A percentile compares a stretch with the other conserved stretches of the same genome.
Conservation (phyloP, 2,329 filamentous ascomycete species). For the Penicillium sp. region DNA sequence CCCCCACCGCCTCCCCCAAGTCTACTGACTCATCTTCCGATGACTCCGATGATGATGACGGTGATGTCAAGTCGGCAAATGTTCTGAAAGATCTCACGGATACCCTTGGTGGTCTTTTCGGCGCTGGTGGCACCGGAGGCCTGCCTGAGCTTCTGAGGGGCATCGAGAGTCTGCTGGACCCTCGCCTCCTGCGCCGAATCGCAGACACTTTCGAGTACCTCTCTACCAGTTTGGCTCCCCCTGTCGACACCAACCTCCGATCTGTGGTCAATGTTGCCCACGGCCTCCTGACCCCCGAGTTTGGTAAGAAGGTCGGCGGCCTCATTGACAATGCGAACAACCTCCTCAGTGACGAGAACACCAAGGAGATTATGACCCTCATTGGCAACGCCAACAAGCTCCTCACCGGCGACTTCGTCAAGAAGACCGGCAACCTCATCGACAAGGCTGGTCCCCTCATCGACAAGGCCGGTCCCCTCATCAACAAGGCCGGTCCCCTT, state of each 20-base stretch:
- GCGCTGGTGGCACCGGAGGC: conserved; percentile 3
- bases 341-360: neutral
- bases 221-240: conserved; percentile 25
- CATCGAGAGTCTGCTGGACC: conserved; percentile 19
- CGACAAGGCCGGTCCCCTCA: neutral
- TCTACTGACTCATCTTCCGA: conserved; percentile 6
- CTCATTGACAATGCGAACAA: neutral
- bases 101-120: conserved; percentile 3
- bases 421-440: conserved; percentile 19
- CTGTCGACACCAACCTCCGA: conserved; percentile 25
- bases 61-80: neutral
- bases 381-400: conserved; percentile 24
- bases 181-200: conserved; percentile 20
- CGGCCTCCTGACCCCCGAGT: conserved; percentile 18
- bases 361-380: conserved; percentile 13
- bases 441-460: neutral
- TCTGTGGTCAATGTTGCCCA: conserved; percentile 28
- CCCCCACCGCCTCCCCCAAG: conserved; percentile 10
- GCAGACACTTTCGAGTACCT: conserved; percentile 26
- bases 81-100: conserved; percentile 7
- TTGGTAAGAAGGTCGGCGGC: conserved; percentile 12
- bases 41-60: neutral
- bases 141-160: conserved; percentile 5
- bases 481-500: neutral
- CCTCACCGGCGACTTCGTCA: conserved; percentile 26